Evolutionary conservation across 805 yeast genomes (phyloP), one percentile per base, ranked within the genome.

Genomic region (Starmerella potacharoeniae): DNA sequence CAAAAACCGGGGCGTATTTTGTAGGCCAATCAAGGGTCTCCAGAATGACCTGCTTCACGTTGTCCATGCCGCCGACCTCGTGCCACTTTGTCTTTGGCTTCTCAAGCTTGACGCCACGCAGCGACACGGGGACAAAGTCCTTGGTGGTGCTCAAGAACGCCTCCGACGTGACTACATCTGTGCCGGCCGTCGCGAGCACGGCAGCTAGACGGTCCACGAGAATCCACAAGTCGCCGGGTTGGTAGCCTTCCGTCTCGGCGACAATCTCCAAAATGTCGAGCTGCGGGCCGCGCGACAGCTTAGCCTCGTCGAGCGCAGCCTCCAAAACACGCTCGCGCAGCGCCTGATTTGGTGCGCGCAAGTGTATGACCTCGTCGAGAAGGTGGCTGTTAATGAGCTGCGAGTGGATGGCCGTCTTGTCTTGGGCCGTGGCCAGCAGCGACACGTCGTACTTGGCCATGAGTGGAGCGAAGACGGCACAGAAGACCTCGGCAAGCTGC

Each of bases 1-100:
- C 82, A 69, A 93, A 91, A n/a, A 91, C 87, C 6, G 97, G 96
- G 0, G 96, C 95, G 66, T 91, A 91, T 64, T 83, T 88, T 1
- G 95, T 87, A 2, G 98, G 98, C 97, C 97, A 91, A 65, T 93
- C 97, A 36, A 91, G 71, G 0, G 97, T 93, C 66, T 91, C 97
- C 51, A 88, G 68, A 9, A 91, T 70, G 0, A 87, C 73, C 9
- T 77, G 73, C 65, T 91, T 91, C 1, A 95, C 93, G 14, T 81
- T 84, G 17, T 71, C 71, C 53, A 91, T 72, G 0, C 97, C 98
- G 6, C 97, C 98, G 60, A 91, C 87, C 61, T 89, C 95, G 2
- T 74, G 63, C 98, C 98, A 91, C 47, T 77, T 77, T 0, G 82
- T 79, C 1, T 80, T 69, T 0, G 91, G 81, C 63, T 86, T 88